Base-by-base conservation (phyloP, 768 basidiomycete species). In the Hygrophoropsis aurantiaca region DNA sequence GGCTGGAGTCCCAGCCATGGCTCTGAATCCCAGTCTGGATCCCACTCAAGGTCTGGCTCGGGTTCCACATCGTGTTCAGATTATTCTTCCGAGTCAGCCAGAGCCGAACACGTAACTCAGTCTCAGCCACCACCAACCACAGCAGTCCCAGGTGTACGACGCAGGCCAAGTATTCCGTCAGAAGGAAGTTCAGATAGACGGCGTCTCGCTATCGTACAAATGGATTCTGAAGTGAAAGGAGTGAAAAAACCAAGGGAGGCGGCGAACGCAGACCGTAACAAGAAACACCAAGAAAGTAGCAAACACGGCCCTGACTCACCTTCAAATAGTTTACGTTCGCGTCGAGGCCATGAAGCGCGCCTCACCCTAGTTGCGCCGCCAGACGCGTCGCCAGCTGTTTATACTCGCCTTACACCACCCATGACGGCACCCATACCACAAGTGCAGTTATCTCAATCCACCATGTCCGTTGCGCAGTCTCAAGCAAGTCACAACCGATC, bases 331-430 rank as follows among this genome's bases (percentile, higher is more conserved):
- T 51, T 73, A 46, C 70, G 66, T 37, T 65, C 75, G 32, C 68
- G 71, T 46, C 69, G 74, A 18, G 69, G 71, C 15, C 55, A 72
- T 44, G 64, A 70, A 45, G 66, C 70, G 30, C 68, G 66, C 53
- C 72, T 88, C 20, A 81, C 85, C 43, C 72, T 89, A 52, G 81
- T 88, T 50, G 83, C 84, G 44, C 87, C 85, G 41, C 84, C 85
- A 32, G 87, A 87, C 62, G 82, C 81, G 53, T 74, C 80, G 8
- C 74, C 75, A 13, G 69, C 61, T 38, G 65, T 74, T 11, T 80
- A 82, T 57, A 71, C 78, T 23, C 74, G 77, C 44, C 68, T 83
- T 38, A 71, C 77, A 4, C 77, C 80, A 46, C 80, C 80, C 11
- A 61, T 73, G 18, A 69, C 76, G 23, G 74, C 77, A 11, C 80